phyloP scores from a whole-genome alignment of 768 basidiomycete species.

The Pleurotus ostreatus region DNA sequence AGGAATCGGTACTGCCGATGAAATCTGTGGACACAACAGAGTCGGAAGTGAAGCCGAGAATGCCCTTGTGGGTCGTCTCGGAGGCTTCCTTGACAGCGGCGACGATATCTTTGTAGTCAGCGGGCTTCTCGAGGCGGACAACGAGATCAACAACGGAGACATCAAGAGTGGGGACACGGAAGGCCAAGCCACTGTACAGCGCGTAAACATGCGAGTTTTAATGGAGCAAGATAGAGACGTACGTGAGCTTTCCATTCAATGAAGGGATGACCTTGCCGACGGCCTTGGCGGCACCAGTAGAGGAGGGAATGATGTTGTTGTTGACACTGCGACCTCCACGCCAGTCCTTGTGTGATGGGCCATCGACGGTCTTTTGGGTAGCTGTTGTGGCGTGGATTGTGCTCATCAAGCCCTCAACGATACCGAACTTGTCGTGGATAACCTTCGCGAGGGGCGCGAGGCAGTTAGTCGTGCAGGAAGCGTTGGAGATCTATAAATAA shows the following conservation, averaged over 20 bases:
- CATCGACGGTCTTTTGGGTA: constrained; percentile 93
- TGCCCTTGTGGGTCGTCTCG: constrained; percentile 62
- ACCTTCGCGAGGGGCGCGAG: constrained; percentile 99
- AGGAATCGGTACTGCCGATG: constrained; percentile 71
- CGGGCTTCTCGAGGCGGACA: constrained; percentile 81
- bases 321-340: constrained; percentile 93
- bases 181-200: constrained; percentile 74
- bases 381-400: constrained; percentile 97
- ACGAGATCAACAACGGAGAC: constrained; percentile 99
- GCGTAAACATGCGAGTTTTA: background rate
- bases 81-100: constrained; percentile 74
- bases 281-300: constrained; percentile 98
- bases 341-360: constrained; percentile 95
- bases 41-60: constrained; percentile 91
- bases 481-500: constrained; percentile 80
- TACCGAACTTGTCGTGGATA: constrained; percentile 94
- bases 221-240: constrained; percentile 23
- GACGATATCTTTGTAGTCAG: constrained; percentile 92
- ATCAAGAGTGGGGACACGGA: constrained; percentile 96
- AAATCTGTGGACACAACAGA: constrained; percentile 93
- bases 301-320: constrained; percentile 99
- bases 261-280: constrained; percentile 98
- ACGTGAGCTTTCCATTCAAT: constrained; percentile 98
- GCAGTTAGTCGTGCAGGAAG: constrained; percentile 99
- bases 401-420: constrained; percentile 97